Base-by-base conservation (phyloP, 345 rosid genomes). In the Jatropha curcas region DNA sequence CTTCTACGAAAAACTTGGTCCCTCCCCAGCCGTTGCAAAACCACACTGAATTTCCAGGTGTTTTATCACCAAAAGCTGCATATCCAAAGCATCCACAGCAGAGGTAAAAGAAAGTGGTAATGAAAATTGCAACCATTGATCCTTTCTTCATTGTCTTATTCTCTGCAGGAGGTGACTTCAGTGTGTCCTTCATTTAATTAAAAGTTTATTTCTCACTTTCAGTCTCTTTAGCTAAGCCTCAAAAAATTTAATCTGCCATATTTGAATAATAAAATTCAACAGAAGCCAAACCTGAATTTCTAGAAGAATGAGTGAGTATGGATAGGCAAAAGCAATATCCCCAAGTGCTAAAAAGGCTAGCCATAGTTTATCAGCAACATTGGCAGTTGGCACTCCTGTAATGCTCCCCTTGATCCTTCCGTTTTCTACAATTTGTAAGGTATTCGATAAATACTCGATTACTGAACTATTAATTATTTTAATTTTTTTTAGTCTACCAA, bases 301-400 rank as follows among this genome's bases (percentile, higher is more conserved):
- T 12, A 90, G 79, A 46, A 88, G 82, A 71, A 90, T 81, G 6
- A 85, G 56, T 12, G 92, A 41, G 73, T 85, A 88, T 1, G 92
- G 92, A 76, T 88, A 90, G 1, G 87, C 87, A 51, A 83, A 88
- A 50, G 88, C 94, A 76, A 90, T 82, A 78, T 90, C 87, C 1
- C 87, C 88, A 8, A 90, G 83, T 2, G 92, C 92, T 69, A 85
- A 80, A 77, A 86, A 86, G n/a, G 59, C 71, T 63, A 82, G 30
- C 84, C 84, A 86, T 25, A 80, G 17, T 68, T 90, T 90, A 58
- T 77, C 66, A 16, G 81, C 82, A 20, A 35, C 13, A 48, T 39
- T 70, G 12, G 81, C 50, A 43, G 85, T 72, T 0, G 89, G 81
- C 17, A 84, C 90, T 71, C 92, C 92, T 0, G 63, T 64, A 3